phyloP scores from a whole-genome alignment of 2,329 filamentous ascomycete species.

The Xylariaceae sp. region DNA sequence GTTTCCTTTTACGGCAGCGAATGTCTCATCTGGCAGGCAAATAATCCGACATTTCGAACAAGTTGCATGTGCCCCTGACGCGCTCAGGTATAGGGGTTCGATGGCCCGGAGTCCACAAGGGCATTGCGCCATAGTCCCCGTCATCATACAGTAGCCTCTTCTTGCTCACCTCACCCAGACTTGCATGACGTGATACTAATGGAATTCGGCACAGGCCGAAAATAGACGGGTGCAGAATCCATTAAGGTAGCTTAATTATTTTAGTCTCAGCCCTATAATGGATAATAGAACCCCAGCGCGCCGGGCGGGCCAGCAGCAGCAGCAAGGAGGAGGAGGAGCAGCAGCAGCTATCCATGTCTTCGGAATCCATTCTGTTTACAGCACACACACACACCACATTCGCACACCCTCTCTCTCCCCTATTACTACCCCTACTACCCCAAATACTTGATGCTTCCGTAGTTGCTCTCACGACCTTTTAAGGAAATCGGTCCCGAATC shows the following conservation, averaged over 20 bases:
- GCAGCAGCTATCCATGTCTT: conserved; percentile 13
- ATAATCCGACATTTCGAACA: conserved; percentile 17
- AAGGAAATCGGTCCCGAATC: not conserved
- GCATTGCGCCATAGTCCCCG: not conserved
- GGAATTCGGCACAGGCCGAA: conserved; percentile 24
- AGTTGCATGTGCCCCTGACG: conserved; percentile 4
- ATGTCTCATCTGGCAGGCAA: not conserved
- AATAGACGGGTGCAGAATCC: conserved; percentile 27
- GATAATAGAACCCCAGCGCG: conserved; percentile 2
- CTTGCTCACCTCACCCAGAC: conserved; percentile 26
- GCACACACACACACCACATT: not conserved
- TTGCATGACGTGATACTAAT: conserved; percentile 20
- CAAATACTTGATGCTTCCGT: not conserved
- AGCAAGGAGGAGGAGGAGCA: too few relatives aligned
- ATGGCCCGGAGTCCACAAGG: conserved; percentile 8
- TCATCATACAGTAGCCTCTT: conserved; percentile 13
- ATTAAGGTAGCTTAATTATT: conserved; percentile 18
- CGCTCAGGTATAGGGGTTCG: conserved; percentile 4
- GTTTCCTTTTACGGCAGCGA: conserved; percentile 16
- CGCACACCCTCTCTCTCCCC: not conserved
- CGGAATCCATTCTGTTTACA: conserved; percentile 7
- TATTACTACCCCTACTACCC: not conserved
- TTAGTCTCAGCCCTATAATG: conserved; percentile 20
- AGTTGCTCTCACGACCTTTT: not conserved
- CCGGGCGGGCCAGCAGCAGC: not conserved